A percentile compares a stretch with the other conserved stretches of the same genome.
These are phyloP conservation scores for Schizosaccharomyces octosporus DNA, from an alignment of 805 yeast genomes.

Conservation along the genomic window DNA sequence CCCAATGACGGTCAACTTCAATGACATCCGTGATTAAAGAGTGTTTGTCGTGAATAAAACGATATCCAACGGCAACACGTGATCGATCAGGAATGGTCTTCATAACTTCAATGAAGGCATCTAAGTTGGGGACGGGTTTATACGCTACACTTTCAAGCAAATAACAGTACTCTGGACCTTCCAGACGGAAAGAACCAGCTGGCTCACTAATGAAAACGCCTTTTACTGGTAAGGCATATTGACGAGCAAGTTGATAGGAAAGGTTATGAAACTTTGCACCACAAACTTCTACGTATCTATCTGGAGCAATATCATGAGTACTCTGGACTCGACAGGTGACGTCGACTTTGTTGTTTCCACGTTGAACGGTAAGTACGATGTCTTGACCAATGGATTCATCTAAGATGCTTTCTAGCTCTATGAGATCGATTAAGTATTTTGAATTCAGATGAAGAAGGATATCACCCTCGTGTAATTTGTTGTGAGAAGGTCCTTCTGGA, in stretches of 20 bases:
- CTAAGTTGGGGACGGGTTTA: conserved; percentile 45
- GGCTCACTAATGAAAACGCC: conserved; percentile 68
- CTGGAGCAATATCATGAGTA: conserved; percentile 62
- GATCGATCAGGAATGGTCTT: conserved; percentile 49
- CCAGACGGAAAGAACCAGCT: conserved; percentile 38
- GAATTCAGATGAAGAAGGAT: conserved; percentile 52
- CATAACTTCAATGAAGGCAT: conserved; percentile 57
- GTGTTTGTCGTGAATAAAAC: conserved; percentile 62
- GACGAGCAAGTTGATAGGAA: conserved; percentile 72
- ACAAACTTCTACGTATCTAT: conserved; percentile 51
- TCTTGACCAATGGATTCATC: conserved; percentile 43
- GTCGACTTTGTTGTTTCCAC: conserved; percentile 41
- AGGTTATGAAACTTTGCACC: conserved; percentile 73
- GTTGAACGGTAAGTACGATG: conserved; percentile 34
- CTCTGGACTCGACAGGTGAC: conserved; percentile 39
- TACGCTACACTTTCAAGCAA: conserved; percentile 56
- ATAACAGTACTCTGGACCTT: conserved; percentile 46
- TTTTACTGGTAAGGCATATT: conserved; percentile 55
- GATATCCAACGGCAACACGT: conserved; percentile 42
- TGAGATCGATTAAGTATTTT: conserved; percentile 37
- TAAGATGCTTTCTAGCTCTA: conserved; percentile 58
- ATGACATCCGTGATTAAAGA: conserved; percentile 33
- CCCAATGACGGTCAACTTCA: conserved; percentile 70
- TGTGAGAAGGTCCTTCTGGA: conserved; percentile 69
- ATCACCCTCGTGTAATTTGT: conserved; percentile 59